Base-by-base conservation (phyloP, 768 basidiomycete species). In the Myochromella boudieri region DNA sequence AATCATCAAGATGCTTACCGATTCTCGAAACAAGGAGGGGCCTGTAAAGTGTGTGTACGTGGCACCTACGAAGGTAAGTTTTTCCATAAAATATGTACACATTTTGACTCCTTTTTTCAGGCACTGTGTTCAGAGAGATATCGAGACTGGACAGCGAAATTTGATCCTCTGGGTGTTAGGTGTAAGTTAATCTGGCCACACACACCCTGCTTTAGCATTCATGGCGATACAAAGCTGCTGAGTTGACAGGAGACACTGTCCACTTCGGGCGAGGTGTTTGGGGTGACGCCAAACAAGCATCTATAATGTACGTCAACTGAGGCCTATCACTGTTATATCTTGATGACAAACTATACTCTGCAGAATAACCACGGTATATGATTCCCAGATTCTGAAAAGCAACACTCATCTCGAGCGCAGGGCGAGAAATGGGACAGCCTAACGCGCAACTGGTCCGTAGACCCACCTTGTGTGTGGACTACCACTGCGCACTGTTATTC, bases 351-450 rank as follows among this genome's bases (percentile, higher is more conserved):
- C 50, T 43, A 40, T 21, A 25, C 25, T 46, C 6, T 46, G 7
- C 50, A 90, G 87, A 46, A 78, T 94, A 37, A 89, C 91, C 17
- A 94, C 91, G 38, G 91, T 90, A 60, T 67, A 71, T 49, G 27
- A 8, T 12, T 22, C 11, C 26, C 12, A 27, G 26, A 33, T 17
- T 28, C 9, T 6, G 17, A 11, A 27, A 10, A 12, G 22, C 17
- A 27, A 32, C 32, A 21, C 20, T 24, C 33, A 10, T 36, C 15
- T 33, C 15, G 15, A 24, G n/a, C 51, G 25, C 55, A 93, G 87
- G 91, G 89, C 2, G 95, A 99, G 67, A 99, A 99, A 67, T 95
- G 92, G 87, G 95, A 98, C 56, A 88, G 90, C 39, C 67, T 99
- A 46, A 97, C 95, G 5, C 76, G 95, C 34, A 87, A 83, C 57